phyloP scores from a whole-genome alignment of 495 filamentous ascomycete species.

The Neurospora sp. region DNA sequence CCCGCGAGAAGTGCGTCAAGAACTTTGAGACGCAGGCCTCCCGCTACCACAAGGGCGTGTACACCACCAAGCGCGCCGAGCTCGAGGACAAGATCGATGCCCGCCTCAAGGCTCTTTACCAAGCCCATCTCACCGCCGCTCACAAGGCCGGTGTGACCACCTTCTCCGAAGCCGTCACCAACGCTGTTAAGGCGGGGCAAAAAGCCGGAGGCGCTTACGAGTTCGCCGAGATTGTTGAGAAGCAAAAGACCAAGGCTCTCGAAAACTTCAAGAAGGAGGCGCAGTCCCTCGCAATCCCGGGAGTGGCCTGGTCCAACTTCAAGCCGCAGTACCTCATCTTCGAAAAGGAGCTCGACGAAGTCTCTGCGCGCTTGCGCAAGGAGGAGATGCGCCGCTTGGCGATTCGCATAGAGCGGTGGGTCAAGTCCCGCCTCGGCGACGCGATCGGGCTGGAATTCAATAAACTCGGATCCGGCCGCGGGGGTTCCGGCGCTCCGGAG shows the following conservation, averaged over 20 bases:
- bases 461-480: slow-evolving; percentile 76
- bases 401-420: slow-evolving; percentile 83
- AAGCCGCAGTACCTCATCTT: slow-evolving; percentile 43
- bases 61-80: slow-evolving; percentile 71
- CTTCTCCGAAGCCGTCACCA: slow-evolving; percentile 75
- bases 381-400: slow-evolving; percentile 95
- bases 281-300: slow-evolving; percentile 59
- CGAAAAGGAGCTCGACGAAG: slow-evolving; percentile 77
- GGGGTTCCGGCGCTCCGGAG: slow-evolving; percentile 69
- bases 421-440: slow-evolving; percentile 75
- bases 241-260: slow-evolving; percentile 66
- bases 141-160: slow-evolving; percentile 82
- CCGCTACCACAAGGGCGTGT: slow-evolving; percentile 93
- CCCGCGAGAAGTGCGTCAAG: slow-evolving; percentile 64
- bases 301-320: slow-evolving; percentile 70
- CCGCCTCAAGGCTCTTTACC: slow-evolving; percentile 77
- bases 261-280: slow-evolving; percentile 71
- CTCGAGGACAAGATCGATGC: slow-evolving; percentile 77
- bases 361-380: slow-evolving; percentile 68
- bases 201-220: slow-evolving; percentile 84
- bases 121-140: slow-evolving; percentile 72
- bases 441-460: slow-evolving; percentile 91
- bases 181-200: slow-evolving; percentile 73
- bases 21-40: slow-evolving; percentile 83
- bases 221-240: slow-evolving; percentile 85